Evolutionary conservation across 2,329 filamentous ascomycete species (phyloP), one percentile per base, ranked within the genome.

Genomic region (Aspergillus tubingensis): DNA sequence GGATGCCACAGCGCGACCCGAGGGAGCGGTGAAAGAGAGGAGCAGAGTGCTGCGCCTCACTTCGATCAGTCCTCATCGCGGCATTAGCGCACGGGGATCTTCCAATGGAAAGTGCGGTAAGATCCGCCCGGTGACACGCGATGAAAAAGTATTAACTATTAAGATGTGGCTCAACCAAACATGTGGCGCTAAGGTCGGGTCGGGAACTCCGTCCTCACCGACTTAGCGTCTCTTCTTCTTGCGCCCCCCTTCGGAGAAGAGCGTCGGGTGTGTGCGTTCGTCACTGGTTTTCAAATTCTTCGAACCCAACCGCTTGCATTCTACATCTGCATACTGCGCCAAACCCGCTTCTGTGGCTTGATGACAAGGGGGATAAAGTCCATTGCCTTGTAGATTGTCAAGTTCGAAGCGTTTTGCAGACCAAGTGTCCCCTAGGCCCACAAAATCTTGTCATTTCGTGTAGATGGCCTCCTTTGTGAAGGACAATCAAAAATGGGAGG

Each of bases 21-120:
- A 59, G 30, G 59, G 50, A 65, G 66, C 66, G 66, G 64, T 67
- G 66, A 63, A 65, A 65, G 19, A 41, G 52, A 17, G 19, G 30
- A 53, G 19, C 62, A 64, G 57, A 36, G n/a, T 38, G 48, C 66
- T 67, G 65, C 63, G 66, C 66, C 66, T 62, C 62, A 55, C 51
- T 54, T 36, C 43, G 38, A 32, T 58, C 32, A 36, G 5, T 36
- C 11, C 32, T 36, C 59, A 54, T 58, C 21, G 53, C 13, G 19
- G 48, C 54, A 47, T 39, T 62, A 61, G 62, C 55, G 53, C 23
- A 47, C 41, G 17, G 36, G 25, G 57, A 62, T 65, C 61, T 65
- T 27, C 66, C 64, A 68, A 68, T 68, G 54, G 60, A 41, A 36
- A 60, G 32, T 8, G 21, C 57, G 54, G 61, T 53, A 55, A 60